A percentile compares a stretch with the other conserved stretches of the same genome.
phyloP scores from a whole-genome alignment of 768 basidiomycete species.

The Coprinellus micaceus region DNA sequence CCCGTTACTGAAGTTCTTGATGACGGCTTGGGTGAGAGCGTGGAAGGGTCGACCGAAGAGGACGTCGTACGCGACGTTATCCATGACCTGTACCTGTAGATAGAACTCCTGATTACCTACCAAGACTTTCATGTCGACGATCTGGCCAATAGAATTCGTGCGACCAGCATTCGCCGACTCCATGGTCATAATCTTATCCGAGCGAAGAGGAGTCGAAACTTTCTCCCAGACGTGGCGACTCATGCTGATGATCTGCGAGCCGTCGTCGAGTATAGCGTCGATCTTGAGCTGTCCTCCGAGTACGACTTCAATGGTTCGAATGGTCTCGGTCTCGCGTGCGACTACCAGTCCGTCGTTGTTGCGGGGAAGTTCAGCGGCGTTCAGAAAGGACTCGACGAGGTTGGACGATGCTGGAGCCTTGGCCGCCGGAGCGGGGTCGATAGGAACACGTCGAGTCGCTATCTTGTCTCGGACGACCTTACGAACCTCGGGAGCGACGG shows the following conservation, averaged over 20 bases:
- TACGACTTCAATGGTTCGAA: slow-evolving; percentile 11
- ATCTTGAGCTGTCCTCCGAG: slow-evolving; percentile 8
- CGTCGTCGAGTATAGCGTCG: slow-evolving; percentile 15
- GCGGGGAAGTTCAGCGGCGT: background rate
- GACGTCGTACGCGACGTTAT: slow-evolving; percentile 19
- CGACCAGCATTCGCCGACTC: slow-evolving; percentile 17
- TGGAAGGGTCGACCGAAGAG: slow-evolving; percentile 21
- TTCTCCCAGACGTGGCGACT: slow-evolving; percentile 16
- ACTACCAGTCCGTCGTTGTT: background rate
- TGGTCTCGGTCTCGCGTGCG: slow-evolving; percentile 13
- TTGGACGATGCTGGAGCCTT: background rate
- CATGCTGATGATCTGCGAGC: slow-evolving; percentile 15
- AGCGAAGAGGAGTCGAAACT: slow-evolving; percentile 6
- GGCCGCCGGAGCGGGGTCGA: background rate
- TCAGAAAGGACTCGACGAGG: background rate
- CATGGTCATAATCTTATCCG: slow-evolving; percentile 17
- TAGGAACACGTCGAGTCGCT: slow-evolving; percentile 2
- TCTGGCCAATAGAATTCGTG: slow-evolving; percentile 14
- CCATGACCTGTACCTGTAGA: slow-evolving; percentile 20
- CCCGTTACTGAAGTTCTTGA: slow-evolving; percentile 8
- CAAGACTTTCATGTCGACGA: slow-evolving; percentile 13
- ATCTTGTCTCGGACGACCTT: slow-evolving; percentile 14
- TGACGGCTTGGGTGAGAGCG: slow-evolving; percentile 8
- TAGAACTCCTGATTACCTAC: slow-evolving; percentile 16
- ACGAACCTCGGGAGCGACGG: slow-evolving; percentile 14